Conservation (phyloP, 345 rosid genomes). For the Arabidopsis arenosa region DNA sequence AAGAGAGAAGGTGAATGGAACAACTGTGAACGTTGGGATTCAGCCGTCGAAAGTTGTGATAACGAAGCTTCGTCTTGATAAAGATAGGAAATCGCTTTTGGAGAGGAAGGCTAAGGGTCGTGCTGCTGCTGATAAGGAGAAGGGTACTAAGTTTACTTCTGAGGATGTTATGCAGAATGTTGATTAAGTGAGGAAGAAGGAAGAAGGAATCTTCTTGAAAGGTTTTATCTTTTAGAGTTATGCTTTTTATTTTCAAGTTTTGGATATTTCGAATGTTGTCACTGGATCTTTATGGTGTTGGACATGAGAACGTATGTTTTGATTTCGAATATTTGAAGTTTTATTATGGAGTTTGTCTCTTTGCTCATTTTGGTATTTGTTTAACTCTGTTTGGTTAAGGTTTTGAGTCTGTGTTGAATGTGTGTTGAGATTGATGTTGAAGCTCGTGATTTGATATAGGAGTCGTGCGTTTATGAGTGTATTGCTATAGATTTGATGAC, state of each 20-base stretch:
- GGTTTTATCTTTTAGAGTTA: constrained; percentile 13
- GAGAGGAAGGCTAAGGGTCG: constrained; percentile 85
- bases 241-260: constrained; percentile 3
- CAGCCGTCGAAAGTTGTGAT: constrained; percentile 77
- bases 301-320: constrained; percentile 17
- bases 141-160: constrained; percentile 74
- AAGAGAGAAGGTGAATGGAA: constrained; percentile 79
- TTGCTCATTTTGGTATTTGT: neutral
- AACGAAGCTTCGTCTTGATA: constrained; percentile 77
- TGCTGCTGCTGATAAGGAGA: constrained; percentile 77
- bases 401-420: neutral
- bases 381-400: neutral
- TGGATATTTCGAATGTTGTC: constrained; percentile 8
- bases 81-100: constrained; percentile 70
- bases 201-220: neutral
- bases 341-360: neutral
- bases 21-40: constrained; percentile 77
- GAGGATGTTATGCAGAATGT: constrained; percentile 87
- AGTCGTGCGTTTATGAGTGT: constrained; percentile 13
- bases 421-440: neutral
- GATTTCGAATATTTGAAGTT: constrained; percentile 3
- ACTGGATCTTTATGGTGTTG: neutral
- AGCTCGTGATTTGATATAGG: neutral
- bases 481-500: neutral
- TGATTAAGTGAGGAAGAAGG: constrained; percentile 41